Evolutionary conservation across 2,329 filamentous ascomycete genomes (phyloP).

Genomic region (Hymenotorrendiella dingleyae): DNA sequence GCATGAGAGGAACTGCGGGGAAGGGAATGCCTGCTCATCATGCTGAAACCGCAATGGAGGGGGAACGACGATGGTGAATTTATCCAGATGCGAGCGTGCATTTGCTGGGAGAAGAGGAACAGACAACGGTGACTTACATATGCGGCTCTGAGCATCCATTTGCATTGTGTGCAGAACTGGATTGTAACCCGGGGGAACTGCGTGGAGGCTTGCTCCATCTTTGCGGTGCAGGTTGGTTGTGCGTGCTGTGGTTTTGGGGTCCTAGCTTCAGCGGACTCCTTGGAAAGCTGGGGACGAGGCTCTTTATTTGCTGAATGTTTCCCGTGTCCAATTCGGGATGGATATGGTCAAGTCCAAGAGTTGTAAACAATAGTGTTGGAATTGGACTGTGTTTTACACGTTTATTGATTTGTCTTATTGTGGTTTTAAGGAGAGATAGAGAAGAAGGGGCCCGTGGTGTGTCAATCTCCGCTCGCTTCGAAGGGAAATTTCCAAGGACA

Average conservation of each 20-base stretch:
- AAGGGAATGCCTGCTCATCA: not conserved
- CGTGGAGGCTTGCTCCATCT: conserved; percentile 10
- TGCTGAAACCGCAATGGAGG: not conserved
- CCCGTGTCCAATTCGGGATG: too few relatives aligned
- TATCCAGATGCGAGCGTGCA: too few relatives aligned
- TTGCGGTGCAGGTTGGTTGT: not conserved
- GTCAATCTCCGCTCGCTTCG: conserved; percentile 6
- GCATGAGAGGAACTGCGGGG: conserved; percentile 6
- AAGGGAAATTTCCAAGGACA: not conserved
- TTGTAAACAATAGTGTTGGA: too few relatives aligned
- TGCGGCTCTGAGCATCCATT: conserved; percentile 78
- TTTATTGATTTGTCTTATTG: not conserved
- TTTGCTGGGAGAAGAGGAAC: not conserved
- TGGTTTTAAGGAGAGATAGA: not conserved
- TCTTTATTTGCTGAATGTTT: too few relatives aligned
- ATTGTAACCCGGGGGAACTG: conserved; percentile 74
- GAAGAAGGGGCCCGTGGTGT: too few relatives aligned
- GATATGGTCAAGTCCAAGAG: too few relatives aligned
- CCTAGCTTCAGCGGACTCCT: not conserved
- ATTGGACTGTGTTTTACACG: too few relatives aligned
- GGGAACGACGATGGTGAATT: too few relatives aligned
- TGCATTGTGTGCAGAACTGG: conserved; percentile 87
- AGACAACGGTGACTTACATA: conserved; percentile 56
- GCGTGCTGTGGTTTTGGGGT: not conserved
- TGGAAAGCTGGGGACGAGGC: too few relatives aligned